Evolutionary conservation across 805 yeast genomes (phyloP).

Genomic region (Candida easanensis): DNA sequence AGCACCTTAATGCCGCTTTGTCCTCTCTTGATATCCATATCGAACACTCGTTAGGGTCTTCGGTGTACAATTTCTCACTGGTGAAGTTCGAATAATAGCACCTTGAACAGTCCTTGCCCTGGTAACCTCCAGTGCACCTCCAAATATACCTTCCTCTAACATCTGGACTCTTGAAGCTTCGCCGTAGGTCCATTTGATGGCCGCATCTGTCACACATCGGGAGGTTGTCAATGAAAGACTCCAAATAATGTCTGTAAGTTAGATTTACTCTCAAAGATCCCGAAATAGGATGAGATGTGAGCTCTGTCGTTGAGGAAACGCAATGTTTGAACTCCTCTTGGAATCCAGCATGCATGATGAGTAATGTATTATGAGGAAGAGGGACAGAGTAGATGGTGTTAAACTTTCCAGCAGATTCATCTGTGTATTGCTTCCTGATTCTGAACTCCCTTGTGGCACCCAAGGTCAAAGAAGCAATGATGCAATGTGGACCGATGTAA

Average conservation of each 20-base stretch:
- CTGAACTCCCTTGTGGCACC: slow-evolving; percentile 73
- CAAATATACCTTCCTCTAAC: slow-evolving; percentile 61
- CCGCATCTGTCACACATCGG: slow-evolving; percentile 44
- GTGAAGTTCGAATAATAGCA: slow-evolving; percentile 51
- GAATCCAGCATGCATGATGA: slow-evolving; percentile 76
- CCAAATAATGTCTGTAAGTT: slow-evolving; percentile 58
- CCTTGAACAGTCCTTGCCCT: slow-evolving; percentile 44
- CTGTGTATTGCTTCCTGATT: slow-evolving; percentile 42
- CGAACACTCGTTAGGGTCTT: slow-evolving; percentile 34
- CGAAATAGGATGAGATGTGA: slow-evolving; percentile 45
- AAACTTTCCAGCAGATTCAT: slow-evolving; percentile 16
- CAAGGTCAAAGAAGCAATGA: slow-evolving; percentile 62
- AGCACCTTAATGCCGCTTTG: slow-evolving; percentile 23
- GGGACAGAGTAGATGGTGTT: slow-evolving; percentile 47
- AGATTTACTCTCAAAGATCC: slow-evolving; percentile 57
- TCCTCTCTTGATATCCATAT: slow-evolving; percentile 48
- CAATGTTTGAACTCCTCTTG: slow-evolving; percentile 75
- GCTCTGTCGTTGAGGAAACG: slow-evolving; percentile 44
- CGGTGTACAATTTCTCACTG: slow-evolving; percentile 32
- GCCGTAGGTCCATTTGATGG: slow-evolving; percentile 48
- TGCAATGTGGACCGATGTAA: slow-evolving; percentile 67
- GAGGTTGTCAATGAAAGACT: slow-evolving; percentile 31
- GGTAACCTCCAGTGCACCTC: slow-evolving; percentile 53
- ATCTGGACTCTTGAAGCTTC: slow-evolving; percentile 46
- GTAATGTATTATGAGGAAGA: slow-evolving; percentile 66